phyloP scores from a whole-genome alignment of 2,329 filamentous ascomycete genomes.

The Aureobasidium vineae region DNA sequence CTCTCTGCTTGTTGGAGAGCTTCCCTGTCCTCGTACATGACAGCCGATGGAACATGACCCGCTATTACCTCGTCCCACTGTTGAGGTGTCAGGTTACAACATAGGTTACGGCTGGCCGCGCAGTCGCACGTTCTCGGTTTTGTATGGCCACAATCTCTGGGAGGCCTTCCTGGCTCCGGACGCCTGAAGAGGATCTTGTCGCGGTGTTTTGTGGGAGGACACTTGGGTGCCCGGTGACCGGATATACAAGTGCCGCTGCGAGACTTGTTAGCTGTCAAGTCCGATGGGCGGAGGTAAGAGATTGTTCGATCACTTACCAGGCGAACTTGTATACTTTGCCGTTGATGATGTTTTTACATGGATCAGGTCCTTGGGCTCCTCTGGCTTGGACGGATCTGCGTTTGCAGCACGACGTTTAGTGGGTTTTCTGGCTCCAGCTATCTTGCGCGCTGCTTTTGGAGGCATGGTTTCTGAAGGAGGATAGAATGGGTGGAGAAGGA shows the following conservation, averaged over 20 bases:
- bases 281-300: neutral
- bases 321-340: neutral
- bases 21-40: slow-evolving; percentile 18
- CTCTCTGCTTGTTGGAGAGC: neutral
- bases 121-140: slow-evolving; percentile 20
- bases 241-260: slow-evolving; percentile 25
- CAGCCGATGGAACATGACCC: slow-evolving; percentile 15
- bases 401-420: neutral
- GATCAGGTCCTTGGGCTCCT: slow-evolving; percentile 1
- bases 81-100: slow-evolving; percentile 13
- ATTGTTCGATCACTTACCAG: neutral
- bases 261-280: neutral
- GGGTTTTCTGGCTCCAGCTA: neutral
- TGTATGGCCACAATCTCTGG: slow-evolving; percentile 27
- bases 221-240: slow-evolving; percentile 29
- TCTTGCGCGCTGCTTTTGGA: neutral
- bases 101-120: slow-evolving; percentile 24
- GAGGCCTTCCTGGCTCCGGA: slow-evolving; percentile 27
- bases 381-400: neutral
- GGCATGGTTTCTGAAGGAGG: too few relatives aligned
- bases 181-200: slow-evolving; percentile 27
- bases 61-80: slow-evolving; percentile 26
- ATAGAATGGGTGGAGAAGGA: too few relatives aligned
- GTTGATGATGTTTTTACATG: neutral
- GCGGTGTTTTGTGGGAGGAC: slow-evolving; percentile 27